These are phyloP conservation scores for Suhomyces kunorum DNA, from an alignment of 1,139 yeast species.

Conservation along the genomic window DNA sequence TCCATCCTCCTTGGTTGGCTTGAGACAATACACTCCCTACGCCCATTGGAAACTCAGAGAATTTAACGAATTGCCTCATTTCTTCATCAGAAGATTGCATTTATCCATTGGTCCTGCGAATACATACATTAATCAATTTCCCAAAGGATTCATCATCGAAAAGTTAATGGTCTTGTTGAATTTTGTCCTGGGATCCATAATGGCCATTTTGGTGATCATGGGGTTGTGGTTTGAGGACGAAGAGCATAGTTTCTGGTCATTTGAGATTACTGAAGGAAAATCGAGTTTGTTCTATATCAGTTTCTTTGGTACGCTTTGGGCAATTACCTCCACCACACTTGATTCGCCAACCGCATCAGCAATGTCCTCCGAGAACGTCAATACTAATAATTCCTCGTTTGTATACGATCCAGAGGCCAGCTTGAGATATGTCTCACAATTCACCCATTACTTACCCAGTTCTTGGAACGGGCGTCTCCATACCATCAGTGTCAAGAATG, in stretches of 20 bases:
- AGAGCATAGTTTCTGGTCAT: conserved; percentile 70
- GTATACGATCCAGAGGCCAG: conserved; percentile 91
- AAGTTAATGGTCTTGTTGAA: conserved; percentile 65
- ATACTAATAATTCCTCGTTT: conserved; percentile 30
- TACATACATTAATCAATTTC: conserved; percentile 86
- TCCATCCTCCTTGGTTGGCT: conserved; percentile 78
- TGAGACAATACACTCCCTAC: conserved; percentile 85
- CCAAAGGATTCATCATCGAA: conserved; percentile 63
- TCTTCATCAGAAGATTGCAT: conserved; percentile 76
- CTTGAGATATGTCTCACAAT: conserved; percentile 72
- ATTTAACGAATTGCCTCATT: conserved; percentile 87
- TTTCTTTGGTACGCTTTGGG: conserved; percentile 80
- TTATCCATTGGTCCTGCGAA: conserved; percentile 79
- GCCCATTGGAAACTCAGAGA: conserved; percentile 97
- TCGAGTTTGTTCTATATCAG: conserved; percentile 87
- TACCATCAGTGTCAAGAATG: conserved; percentile 77
- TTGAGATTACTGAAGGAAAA: conserved; percentile 80
- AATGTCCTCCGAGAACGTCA: conserved; percentile 20
- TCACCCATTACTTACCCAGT: conserved; percentile 85
- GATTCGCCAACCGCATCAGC: conserved; percentile 24
- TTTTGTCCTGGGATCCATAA: conserved; percentile 83
- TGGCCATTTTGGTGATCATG: conserved; percentile 80
- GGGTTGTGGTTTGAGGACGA: conserved; percentile 88
- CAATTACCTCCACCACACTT: conserved; percentile 48
- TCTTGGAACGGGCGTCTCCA: conserved; percentile 86